These are phyloP conservation scores for Rhododendron ovatum DNA, from an alignment of 148 eudicot genomes.

Conservation along the genomic window DNA sequence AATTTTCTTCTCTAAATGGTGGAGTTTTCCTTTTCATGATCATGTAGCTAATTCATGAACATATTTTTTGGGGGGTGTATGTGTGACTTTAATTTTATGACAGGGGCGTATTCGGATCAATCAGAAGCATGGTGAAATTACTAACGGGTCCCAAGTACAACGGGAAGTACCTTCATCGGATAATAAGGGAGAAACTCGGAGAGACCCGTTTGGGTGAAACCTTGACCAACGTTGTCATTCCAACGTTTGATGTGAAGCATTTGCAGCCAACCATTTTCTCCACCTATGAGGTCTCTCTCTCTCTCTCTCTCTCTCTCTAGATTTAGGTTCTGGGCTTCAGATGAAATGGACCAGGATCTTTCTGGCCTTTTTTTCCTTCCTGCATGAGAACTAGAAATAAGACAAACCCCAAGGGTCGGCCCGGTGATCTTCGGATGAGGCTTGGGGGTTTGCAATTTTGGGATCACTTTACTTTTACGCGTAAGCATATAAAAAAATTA, in stretches of 20 bases:
- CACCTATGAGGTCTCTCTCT: constrained; percentile 14
- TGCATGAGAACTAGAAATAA: neutral
- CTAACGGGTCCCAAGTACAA: constrained; percentile 17
- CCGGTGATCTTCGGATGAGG: no score
- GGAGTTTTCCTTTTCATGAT: neutral
- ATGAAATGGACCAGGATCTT: neutral
- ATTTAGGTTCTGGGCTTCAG: neutral
- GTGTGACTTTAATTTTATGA: neutral
- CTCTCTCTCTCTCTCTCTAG: neutral
- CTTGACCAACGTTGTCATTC: constrained; percentile 18
- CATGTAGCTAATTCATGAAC: neutral
- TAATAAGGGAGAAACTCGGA: constrained; percentile 7
- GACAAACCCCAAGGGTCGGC: no score
- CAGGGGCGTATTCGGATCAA: neutral
- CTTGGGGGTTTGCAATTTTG: no score
- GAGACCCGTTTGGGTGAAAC: constrained; percentile 7
- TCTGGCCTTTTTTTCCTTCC: neutral
- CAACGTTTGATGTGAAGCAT: constrained; percentile 14
- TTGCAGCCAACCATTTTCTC: constrained; percentile 20
- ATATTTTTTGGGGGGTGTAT: neutral
- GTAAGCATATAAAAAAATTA: no score
- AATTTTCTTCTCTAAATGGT: neutral
- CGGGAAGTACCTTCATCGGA: constrained; percentile 14
- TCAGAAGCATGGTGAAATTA: neutral
- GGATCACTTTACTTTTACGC: no score